These are phyloP conservation scores for Plasmopara halstedii DNA, from an alignment of 352 stramenopile genomes.

Conservation along the genomic window DNA sequence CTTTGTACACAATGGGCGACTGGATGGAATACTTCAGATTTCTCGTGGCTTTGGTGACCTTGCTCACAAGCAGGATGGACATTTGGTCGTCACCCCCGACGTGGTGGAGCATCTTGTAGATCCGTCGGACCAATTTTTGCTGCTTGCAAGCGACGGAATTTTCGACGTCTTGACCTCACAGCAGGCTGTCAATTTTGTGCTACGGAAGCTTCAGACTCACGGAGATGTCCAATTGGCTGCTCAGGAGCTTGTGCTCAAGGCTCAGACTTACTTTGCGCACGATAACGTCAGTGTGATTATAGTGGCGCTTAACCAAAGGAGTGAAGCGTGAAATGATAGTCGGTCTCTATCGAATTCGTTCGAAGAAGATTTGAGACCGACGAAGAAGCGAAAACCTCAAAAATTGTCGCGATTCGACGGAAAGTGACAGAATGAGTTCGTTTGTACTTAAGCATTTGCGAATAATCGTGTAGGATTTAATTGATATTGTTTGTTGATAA, in stretches of 20 bases:
- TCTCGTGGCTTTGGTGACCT: constrained; percentile 86
- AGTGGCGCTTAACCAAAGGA: constrained; percentile 72
- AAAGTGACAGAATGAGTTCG: not conserved
- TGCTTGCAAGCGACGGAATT: constrained; percentile 88
- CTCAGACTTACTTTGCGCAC: constrained; percentile 84
- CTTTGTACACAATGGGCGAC: constrained; percentile 82
- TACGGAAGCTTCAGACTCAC: constrained; percentile 79
- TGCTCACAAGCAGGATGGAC: constrained; percentile 84
- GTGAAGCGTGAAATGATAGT: constrained; percentile 24
- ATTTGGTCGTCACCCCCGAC: constrained; percentile 78
- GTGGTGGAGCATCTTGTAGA: constrained; percentile 59
- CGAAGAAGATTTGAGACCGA: constrained; percentile 12
- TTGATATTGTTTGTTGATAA: not conserved
- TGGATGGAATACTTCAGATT: constrained; percentile 84
- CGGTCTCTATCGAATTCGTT: constrained; percentile 6
- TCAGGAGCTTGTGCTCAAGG: constrained; percentile 83
- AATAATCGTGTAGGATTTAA: too few species aligned
- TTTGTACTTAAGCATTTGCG: too few species aligned
- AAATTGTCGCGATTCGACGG: too few species aligned
- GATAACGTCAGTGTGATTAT: constrained; percentile 90
- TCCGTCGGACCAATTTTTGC: constrained; percentile 80
- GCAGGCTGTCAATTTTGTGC: constrained; percentile 87
- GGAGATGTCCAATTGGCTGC: constrained; percentile 85
- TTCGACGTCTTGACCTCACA: constrained; percentile 89
- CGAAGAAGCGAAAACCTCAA: constrained; percentile 17